These are phyloP conservation scores for Aschersonia sp. DNA, from an alignment of 2,329 filamentous ascomycete genomes.

Conservation along the genomic window DNA sequence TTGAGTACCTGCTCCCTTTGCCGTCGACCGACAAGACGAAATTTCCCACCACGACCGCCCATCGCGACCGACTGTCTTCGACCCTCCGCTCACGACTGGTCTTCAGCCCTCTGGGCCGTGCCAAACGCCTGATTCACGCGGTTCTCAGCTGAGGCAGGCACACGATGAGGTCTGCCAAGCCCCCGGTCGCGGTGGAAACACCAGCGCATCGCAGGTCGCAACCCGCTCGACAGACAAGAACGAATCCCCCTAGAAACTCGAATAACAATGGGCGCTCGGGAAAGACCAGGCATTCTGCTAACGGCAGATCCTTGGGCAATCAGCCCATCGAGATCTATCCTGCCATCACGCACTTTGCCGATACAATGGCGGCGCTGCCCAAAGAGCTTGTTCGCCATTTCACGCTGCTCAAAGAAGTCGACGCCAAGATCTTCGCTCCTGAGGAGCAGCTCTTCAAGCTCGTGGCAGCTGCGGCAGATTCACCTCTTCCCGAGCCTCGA, in stretches of 20 bases:
- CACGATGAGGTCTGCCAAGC: slow-evolving; percentile 42
- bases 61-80: not conserved
- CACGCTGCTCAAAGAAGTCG: slow-evolving; percentile 90
- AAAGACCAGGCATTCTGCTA: slow-evolving; percentile 29
- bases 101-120: too few species aligned
- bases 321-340: slow-evolving; percentile 54
- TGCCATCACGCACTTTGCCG: slow-evolving; percentile 64
- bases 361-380: slow-evolving; percentile 81
- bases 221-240: slow-evolving; percentile 50
- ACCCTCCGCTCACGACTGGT: not conserved
- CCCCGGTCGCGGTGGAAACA: slow-evolving; percentile 21
- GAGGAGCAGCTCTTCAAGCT: slow-evolving; percentile 71
- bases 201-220: slow-evolving; percentile 44
- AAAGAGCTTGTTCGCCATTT: slow-evolving; percentile 94
- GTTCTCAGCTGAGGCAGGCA: slow-evolving; percentile 1
- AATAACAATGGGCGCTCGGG: slow-evolving; percentile 29
- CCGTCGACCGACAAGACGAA: not conserved
- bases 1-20: not conserved
- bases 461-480: slow-evolving; percentile 47
- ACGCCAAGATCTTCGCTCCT: slow-evolving; percentile 86
- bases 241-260: slow-evolving; percentile 45
- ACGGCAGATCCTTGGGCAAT: slow-evolving; percentile 28
- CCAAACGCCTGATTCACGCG: too few species aligned
- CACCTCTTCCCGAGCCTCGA: slow-evolving; percentile 31
- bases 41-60: not conserved